Evolutionary conservation across 2,329 filamentous ascomycete species (phyloP).

Genomic region (Biscogniauxia mediterranea): DNA sequence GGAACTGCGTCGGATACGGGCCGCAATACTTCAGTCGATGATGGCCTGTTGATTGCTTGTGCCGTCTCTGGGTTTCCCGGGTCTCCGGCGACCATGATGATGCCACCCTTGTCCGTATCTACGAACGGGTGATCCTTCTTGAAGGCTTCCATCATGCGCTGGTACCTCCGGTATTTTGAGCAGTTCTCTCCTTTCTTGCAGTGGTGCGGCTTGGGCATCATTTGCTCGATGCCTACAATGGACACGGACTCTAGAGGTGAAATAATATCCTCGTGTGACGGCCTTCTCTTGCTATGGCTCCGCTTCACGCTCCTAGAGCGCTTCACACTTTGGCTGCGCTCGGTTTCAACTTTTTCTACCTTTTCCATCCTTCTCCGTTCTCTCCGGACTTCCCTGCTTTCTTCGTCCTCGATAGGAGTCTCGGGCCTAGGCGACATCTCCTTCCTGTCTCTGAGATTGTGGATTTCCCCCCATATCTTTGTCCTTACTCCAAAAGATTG

Average conservation of each 20-base stretch:
- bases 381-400: constrained; percentile 48
- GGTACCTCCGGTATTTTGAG: constrained; percentile 76
- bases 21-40: constrained; percentile 53
- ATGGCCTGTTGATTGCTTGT: constrained; percentile 52
- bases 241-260: constrained; percentile 81
- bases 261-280: constrained; percentile 61
- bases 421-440: constrained; percentile 51
- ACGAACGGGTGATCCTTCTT: constrained; percentile 71
- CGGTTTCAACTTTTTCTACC: constrained; percentile 18
- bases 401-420: constrained; percentile 61
- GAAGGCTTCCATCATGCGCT: constrained; percentile 72
- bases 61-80: constrained; percentile 73
- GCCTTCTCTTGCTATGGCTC: constrained; percentile 33
- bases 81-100: constrained; percentile 75
- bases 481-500: constrained; percentile 78
- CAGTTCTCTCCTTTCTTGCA: constrained; percentile 88
- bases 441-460: constrained; percentile 60
- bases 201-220: constrained; percentile 78
- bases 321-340: constrained; percentile 30
- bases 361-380: constrained; percentile 43
- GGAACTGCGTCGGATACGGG: constrained; percentile 74
- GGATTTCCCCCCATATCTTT: constrained; percentile 77
- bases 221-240: constrained; percentile 87
- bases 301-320: constrained; percentile 38
- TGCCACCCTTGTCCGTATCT: constrained; percentile 58